phyloP scores from a whole-genome alignment of 2,329 filamentous ascomycete species.

The Ceratocystis huliohia region DNA sequence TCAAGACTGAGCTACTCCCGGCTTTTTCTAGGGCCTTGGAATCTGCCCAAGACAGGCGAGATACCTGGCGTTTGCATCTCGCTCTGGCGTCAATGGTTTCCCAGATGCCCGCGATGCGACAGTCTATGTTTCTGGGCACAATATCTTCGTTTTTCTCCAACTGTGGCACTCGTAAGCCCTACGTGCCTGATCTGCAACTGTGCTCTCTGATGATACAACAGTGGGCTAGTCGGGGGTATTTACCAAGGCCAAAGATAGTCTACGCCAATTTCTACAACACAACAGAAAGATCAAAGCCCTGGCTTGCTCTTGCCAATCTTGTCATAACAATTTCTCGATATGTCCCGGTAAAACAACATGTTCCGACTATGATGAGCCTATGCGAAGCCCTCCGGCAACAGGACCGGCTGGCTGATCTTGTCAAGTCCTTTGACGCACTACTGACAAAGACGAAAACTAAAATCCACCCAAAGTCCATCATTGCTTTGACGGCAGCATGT shows the following conservation, averaged over 20 bases:
- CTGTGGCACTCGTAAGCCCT: background rate
- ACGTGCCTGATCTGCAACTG: conserved; percentile 20
- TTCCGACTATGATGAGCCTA: conserved; percentile 20
- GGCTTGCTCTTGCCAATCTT: conserved; percentile 16
- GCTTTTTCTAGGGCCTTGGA: background rate
- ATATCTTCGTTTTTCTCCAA: conserved; percentile 19
- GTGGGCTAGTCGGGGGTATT: conserved; percentile 22
- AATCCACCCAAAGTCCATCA: conserved; percentile 14
- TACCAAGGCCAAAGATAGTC: background rate
- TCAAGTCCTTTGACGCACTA: conserved; percentile 20
- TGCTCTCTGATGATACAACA: conserved; percentile 23
- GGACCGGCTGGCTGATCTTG: conserved; percentile 20
- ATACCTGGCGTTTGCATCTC: conserved; percentile 16
- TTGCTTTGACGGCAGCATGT: conserved; percentile 21
- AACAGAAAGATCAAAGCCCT: background rate
- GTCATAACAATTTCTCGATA: conserved; percentile 13
- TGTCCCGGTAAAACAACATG: conserved; percentile 12
- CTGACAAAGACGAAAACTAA: background rate
- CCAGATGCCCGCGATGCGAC: conserved; percentile 21
- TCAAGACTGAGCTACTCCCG: background rate
- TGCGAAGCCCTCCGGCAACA: conserved; percentile 21
- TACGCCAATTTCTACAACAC: conserved; percentile 4
- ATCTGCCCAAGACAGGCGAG: background rate
- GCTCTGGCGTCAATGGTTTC: conserved; percentile 23
- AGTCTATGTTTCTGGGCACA: conserved; percentile 21